Percentiles rank a stretch among this genome's conserved stretches.
These are phyloP conservation scores for Zanthoxylum bungeanum DNA, from an alignment of 345 rosid species.

Conservation along the genomic window DNA sequence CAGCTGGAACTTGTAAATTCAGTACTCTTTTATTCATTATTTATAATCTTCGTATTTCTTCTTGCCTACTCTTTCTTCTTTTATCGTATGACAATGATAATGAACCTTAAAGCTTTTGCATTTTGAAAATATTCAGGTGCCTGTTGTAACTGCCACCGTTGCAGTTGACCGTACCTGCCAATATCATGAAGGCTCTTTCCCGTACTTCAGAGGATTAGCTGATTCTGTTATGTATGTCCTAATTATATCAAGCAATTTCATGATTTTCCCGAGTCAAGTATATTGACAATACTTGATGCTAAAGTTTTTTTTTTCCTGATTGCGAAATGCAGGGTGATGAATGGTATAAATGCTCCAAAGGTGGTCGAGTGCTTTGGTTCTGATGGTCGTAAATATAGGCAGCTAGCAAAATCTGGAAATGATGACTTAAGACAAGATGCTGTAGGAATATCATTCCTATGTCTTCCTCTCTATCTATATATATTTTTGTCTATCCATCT, in stretches of 20 bases:
- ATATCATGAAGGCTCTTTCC: conserved; percentile 82
- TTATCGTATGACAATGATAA: conserved; percentile 3
- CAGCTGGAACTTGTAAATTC: conserved; percentile 80
- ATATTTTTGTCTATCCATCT: neutral
- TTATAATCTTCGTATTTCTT: neutral
- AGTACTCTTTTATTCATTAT: conserved; percentile 4
- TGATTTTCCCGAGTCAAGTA: neutral
- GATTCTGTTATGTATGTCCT: conserved; percentile 65
- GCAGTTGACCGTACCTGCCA: conserved; percentile 76
- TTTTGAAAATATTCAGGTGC: conserved; percentile 56
- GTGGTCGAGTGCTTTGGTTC: conserved; percentile 93
- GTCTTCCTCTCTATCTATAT: neutral
- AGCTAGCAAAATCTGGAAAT: conserved; percentile 95
- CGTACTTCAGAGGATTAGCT: conserved; percentile 73
- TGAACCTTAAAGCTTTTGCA: conserved; percentile 14
- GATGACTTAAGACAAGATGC: conserved; percentile 99
- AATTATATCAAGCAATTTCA: conserved; percentile 16
- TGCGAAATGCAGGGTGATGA: conserved; percentile 70
- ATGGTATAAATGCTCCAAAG: conserved; percentile 95
- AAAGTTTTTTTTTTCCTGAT: conserved; percentile 15
- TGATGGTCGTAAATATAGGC: conserved; percentile 85
- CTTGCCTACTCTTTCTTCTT: conserved; percentile 11
- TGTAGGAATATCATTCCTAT: conserved; percentile 44
- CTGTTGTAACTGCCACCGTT: conserved; percentile 85
- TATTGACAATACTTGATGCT: conserved; percentile 14